These are phyloP conservation scores for Eucommia ulmoides DNA, from an alignment of 257 asterid species.

Conservation along the genomic window DNA sequence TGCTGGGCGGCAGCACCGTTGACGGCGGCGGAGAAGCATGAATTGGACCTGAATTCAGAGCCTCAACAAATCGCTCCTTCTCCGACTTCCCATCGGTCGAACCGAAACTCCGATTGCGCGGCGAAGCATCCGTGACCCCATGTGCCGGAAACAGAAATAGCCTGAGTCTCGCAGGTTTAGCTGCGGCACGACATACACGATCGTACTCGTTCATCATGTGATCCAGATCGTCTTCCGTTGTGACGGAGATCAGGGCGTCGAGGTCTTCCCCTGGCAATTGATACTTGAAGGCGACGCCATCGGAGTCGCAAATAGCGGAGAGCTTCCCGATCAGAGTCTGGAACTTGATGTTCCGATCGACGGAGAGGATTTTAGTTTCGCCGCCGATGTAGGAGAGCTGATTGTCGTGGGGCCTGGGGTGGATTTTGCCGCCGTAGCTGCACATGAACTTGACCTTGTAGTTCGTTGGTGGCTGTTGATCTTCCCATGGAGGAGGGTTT, in stretches of 20 bases:
- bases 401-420: slow-evolving; percentile 86
- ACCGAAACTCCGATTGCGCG: slow-evolving; percentile 52
- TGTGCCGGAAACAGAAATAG: slow-evolving; percentile 50
- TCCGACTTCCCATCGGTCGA: slow-evolving; percentile 72
- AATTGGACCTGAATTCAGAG: slow-evolving; percentile 77
- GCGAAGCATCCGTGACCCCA: slow-evolving; percentile 23
- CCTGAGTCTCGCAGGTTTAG: slow-evolving; percentile 72
- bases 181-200: slow-evolving; percentile 54
- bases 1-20: slow-evolving; percentile 20
- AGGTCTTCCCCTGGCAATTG: slow-evolving; percentile 96
- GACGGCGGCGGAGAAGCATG: slow-evolving; percentile 29
- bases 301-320: slow-evolving; percentile 44
- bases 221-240: slow-evolving; percentile 88
- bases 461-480: slow-evolving; percentile 32
- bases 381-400: slow-evolving; percentile 82
- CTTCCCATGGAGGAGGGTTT: slow-evolving; percentile 75
- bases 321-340: slow-evolving; percentile 40
- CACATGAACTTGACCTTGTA: slow-evolving; percentile 81
- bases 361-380: slow-evolving; percentile 81
- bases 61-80: slow-evolving; percentile 91
- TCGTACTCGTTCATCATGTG: slow-evolving; percentile 94
- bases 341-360: slow-evolving; percentile 61
- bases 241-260: slow-evolving; percentile 88
- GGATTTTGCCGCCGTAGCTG: slow-evolving; percentile 90
- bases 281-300: slow-evolving; percentile 58